These are phyloP conservation scores for Cercospora nicotianae DNA, from an alignment of 2,329 filamentous ascomycete genomes.

Conservation along the genomic window DNA sequence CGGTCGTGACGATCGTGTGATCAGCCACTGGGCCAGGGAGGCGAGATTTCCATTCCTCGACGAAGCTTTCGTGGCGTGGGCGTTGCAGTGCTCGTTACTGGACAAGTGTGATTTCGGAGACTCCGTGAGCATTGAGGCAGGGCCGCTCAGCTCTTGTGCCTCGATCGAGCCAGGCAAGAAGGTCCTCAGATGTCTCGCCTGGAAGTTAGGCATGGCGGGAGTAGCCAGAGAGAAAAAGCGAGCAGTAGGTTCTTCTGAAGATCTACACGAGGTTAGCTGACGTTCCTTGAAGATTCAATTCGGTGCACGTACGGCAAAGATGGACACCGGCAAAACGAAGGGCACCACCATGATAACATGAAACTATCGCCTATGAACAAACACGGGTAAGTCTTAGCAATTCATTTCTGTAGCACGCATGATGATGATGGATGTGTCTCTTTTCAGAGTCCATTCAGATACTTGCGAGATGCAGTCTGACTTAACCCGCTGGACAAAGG, in stretches of 20 bases:
- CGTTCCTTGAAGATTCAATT: constrained; percentile 44
- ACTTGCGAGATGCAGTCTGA: constrained; percentile 35
- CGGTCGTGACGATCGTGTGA: constrained; percentile 87
- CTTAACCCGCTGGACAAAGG: constrained; percentile 28
- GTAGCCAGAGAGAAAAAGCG: constrained; percentile 89
- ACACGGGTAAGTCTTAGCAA: neutral
- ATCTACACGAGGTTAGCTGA: neutral
- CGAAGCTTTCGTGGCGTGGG: constrained; percentile 80
- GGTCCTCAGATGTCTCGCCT: constrained; percentile 73
- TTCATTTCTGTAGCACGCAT: neutral
- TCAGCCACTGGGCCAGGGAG: constrained; percentile 86
- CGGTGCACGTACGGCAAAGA: constrained; percentile 48
- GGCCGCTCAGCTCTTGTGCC: constrained; percentile 11
- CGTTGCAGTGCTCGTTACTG: constrained; percentile 70
- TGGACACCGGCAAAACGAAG: constrained; percentile 52
- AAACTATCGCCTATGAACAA: constrained; percentile 13
- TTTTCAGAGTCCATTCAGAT: constrained; percentile 31
- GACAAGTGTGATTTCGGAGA: constrained; percentile 80
- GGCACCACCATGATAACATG: constrained; percentile 47
- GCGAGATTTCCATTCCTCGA: constrained; percentile 89
- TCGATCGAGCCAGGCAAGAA: constrained; percentile 76
- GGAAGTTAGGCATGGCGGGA: constrained; percentile 66
- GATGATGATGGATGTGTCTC: constrained; percentile 32
- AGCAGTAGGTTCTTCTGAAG: constrained; percentile 59
- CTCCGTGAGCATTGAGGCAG: constrained; percentile 23